Conservation (phyloP, 139 green algal genomes). For the Coelastrella sp. region DNA sequence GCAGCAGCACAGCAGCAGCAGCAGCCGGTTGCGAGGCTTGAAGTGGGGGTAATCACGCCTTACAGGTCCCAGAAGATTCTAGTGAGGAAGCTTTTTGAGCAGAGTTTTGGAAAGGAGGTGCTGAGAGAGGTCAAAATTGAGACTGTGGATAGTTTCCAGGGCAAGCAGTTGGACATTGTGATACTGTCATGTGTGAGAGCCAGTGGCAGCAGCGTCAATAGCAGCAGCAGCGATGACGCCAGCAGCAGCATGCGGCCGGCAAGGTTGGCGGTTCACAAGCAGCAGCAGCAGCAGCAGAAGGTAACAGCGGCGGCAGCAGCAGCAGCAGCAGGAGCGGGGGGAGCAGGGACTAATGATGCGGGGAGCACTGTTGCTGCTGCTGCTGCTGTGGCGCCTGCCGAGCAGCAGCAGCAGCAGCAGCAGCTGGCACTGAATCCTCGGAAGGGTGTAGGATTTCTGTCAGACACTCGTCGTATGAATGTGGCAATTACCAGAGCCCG, state of each 20-base stretch:
- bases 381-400: too few relatives aligned
- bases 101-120: conserved; percentile 57
- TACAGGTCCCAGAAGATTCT: conserved; percentile 85
- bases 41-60: conserved; percentile 85
- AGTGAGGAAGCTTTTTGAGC: conserved; percentile 71
- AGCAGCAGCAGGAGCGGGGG: background rate
- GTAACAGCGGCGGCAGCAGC: background rate
- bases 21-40: background rate
- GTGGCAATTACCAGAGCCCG: conserved; percentile 90
- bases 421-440: background rate
- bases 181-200: conserved; percentile 92
- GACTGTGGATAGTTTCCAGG: conserved; percentile 93
- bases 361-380: background rate
- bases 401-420: conserved; percentile 5
- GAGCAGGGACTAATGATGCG: background rate
- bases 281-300: background rate
- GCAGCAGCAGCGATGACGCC: conserved; percentile 33
- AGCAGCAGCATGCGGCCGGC: conserved; percentile 24
- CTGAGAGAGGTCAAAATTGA: conserved; percentile 80
- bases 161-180: conserved; percentile 94
- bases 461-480: conserved; percentile 87
- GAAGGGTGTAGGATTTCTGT: conserved; percentile 78
- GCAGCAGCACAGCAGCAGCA: conserved; percentile 18
- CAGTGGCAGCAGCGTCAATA: background rate
- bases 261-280: conserved; percentile 4